phyloP scores from a whole-genome alignment of 371 early-diverging fungal species.

The Mucor saturninus region DNA sequence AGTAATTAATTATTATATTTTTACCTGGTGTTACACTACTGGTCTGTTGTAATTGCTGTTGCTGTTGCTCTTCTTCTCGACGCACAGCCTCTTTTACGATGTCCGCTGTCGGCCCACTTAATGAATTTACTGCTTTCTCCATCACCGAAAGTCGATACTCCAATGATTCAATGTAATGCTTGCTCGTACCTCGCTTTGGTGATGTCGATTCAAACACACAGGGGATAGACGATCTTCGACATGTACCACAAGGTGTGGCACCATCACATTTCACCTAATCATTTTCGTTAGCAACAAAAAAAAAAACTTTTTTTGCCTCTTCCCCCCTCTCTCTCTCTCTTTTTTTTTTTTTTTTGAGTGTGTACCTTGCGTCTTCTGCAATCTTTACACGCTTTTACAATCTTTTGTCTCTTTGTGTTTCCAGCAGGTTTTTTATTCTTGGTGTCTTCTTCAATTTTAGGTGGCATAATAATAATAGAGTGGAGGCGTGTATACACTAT shows the following conservation, averaged over 20 bases:
- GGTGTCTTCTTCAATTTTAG: constrained; percentile 4
- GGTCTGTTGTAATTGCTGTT: constrained; percentile 4
- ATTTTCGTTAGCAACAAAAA: neutral
- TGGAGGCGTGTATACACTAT: neutral
- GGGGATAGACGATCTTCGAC: constrained; percentile 29
- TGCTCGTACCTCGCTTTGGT: constrained; percentile 34
- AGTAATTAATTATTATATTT: neutral
- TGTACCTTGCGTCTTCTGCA: constrained; percentile 34
- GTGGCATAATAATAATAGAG: constrained; percentile 6
- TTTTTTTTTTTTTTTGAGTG: neutral
- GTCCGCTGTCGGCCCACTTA: constrained; percentile 27
- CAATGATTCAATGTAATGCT: constrained; percentile 35
- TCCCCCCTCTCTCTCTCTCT: neutral
- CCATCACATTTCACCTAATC: constrained; percentile 39
- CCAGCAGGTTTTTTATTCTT: constrained; percentile 17
- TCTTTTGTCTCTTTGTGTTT: constrained; percentile 30
- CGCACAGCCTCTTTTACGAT: constrained; percentile 31
- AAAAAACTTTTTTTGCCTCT: neutral
- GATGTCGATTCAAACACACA: constrained; percentile 36
- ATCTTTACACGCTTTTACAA: constrained; percentile 38
- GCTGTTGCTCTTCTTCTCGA: constrained; percentile 18
- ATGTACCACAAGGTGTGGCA: constrained; percentile 32
- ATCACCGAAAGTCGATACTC: constrained; percentile 30
- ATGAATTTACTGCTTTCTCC: constrained; percentile 29
- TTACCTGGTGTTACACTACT: neutral